These are phyloP conservation scores for Solanum chiquidenum DNA, from an alignment of 257 asterid species.

Conservation along the genomic window DNA sequence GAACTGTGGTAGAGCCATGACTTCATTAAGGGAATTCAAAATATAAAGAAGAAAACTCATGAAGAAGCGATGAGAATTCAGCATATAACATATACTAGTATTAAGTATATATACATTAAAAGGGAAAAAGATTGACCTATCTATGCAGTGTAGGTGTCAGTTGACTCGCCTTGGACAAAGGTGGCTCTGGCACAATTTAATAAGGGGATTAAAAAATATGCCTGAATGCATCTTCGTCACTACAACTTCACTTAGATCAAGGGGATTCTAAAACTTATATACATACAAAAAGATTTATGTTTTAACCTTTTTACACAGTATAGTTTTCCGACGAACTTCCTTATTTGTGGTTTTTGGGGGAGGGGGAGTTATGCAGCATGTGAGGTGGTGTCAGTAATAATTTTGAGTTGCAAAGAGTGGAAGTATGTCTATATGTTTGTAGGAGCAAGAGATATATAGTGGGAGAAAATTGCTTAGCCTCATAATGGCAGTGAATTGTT, in stretches of 20 bases:
- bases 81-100: not conserved
- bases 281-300: not conserved
- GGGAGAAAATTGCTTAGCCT: not conserved
- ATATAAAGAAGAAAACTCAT: not conserved
- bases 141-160: not conserved
- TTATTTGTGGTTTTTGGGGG: not conserved
- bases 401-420: not conserved
- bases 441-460: not conserved
- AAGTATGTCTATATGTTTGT: not conserved
- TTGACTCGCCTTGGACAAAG: not conserved
- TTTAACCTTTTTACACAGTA: not conserved
- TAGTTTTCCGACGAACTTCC: not conserved
- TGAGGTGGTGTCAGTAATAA: not conserved
- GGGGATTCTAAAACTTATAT: not conserved
- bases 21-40: not conserved
- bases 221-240: not conserved
- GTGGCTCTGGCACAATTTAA: not conserved
- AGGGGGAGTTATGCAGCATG: not conserved
- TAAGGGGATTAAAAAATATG: not conserved
- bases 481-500: not conserved
- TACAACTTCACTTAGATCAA: not conserved
- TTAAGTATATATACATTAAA: not conserved
- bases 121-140: not conserved
- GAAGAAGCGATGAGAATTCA: not conserved
- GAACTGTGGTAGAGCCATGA: not conserved